Conservation (phyloP, 352 stramenopile genomes). For the Aphanomyces astaci region DNA sequence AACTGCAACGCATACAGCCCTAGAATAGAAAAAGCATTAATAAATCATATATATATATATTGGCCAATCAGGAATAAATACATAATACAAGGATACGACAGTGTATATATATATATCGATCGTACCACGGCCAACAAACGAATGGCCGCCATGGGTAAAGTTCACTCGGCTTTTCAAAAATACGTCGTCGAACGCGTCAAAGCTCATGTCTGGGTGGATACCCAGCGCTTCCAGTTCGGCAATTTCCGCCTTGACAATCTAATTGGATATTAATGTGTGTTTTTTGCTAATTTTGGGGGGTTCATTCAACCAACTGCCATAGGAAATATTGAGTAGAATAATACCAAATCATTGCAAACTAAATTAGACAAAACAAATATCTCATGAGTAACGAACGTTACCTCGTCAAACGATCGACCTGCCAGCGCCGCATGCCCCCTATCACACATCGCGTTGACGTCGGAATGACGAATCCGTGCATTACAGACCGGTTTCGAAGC, state of each 20-base stretch:
- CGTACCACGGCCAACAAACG: slow-evolving; percentile 48
- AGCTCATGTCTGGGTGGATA: slow-evolving; percentile 65
- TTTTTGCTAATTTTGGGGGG: neutral
- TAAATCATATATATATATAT: neutral
- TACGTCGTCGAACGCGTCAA: slow-evolving; percentile 58
- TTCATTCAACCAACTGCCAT: neutral
- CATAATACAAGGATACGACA: neutral
- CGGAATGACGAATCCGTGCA: too few relatives aligned
- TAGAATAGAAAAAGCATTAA: slow-evolving; percentile 29
- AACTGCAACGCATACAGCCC: slow-evolving; percentile 95
- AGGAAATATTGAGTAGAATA: neutral
- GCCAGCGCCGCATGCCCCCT: slow-evolving; percentile 56
- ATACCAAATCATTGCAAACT: neutral
- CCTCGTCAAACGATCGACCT: slow-evolving; percentile 54
- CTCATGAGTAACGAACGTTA: too few relatives aligned
- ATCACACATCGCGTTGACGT: neutral
- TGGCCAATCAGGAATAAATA: neutral
- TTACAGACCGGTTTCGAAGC: slow-evolving; percentile 58
- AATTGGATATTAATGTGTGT: neutral
- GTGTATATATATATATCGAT: neutral
- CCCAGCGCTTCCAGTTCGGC: slow-evolving; percentile 46
- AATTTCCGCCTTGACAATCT: slow-evolving; percentile 62
- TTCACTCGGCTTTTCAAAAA: slow-evolving; percentile 39
- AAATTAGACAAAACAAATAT: too few relatives aligned
- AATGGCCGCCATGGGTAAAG: slow-evolving; percentile 69